Base-by-base conservation (phyloP, 2,329 filamentous ascomycete species). In the Colletotrichum liriopes region DNA sequence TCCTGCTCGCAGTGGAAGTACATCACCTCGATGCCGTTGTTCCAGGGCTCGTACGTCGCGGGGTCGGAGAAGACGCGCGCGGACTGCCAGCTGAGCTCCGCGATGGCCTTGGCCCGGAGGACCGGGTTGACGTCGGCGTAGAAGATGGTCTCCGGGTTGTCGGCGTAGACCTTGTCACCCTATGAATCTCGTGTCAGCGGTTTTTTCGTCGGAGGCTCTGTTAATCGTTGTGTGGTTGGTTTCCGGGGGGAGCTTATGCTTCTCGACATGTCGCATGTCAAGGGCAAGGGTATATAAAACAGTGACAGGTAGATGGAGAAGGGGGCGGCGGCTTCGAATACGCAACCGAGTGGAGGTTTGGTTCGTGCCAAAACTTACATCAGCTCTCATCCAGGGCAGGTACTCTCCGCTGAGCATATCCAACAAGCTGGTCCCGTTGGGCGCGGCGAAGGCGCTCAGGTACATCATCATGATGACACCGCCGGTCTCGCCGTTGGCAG, bases 401-500 rank as follows among this genome's bases (percentile, higher is more conserved):
- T 72, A 74, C 29, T 67, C 39, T 45, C 67, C 67, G 23, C 76
- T 76, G 0, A 80, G 74, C 70, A 76, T 76, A 2, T 76, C 68
- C 14, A 76, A 69, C 18, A 80, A 73, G 41, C 75, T 77, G 47
- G 75, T 71, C 0, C 75, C 76, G 0, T 70, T 54, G 1, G 79
- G 79, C 1, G 78, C 76, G 5, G 82, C 77, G 14, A 81, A 83
- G 0, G 79, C 79, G 0, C 78, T 65, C 23, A 82, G 64, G 67
- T 82, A 86, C 6, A 82, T 78, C 16, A 81, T 72, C 72, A 78
- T 78, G 9, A 80, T 74, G 1, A 86, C 79, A 5, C 85, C 84
- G 0, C 84, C 84, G 4, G 76, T 71, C 55, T 82, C 72, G 2
- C 80, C 82, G 3, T 75, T 74, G 0, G 68, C 72, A 39, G 75